Base-by-base conservation (phyloP, 805 yeast genomes). In the Saccharomycopsis sp. region DNA sequence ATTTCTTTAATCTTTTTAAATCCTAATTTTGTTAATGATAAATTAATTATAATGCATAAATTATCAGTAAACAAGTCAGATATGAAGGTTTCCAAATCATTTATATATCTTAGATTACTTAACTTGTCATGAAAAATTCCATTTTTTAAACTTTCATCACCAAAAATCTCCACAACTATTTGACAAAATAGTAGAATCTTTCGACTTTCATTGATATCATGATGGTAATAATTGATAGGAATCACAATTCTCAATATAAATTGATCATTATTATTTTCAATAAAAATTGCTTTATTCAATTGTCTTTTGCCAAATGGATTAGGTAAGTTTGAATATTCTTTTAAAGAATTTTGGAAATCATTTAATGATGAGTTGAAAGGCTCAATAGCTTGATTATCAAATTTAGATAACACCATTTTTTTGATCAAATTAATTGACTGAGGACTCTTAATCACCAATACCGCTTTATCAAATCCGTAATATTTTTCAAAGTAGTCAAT, bases 381-480 rank as follows among this genome's bases (percentile, higher is more conserved):
- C 26, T 23, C 26, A 10, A 6, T 10, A 10, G 26, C 26, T 23
- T 10, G 26, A 8, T n/a, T 28, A 32, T 50, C 44, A 34, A 49
- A 31, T 10, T 34, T 36, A 10, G 21, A 29, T 20, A 48, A 32
- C n/a, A 76, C 77, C 14, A 75, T 43, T 49, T 72, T 79, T 32
- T 70, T 72, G 27, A 82, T 53, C 20, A 60, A 56, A 47, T 76
- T 76, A 26, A 79, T 48, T 0, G 88, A 74, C 42, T 78, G 82
- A 0, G 87, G 77, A 0, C 88, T 80, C 49, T 71, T 66, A 4
- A 82, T 48, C 1, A 79, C 84, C 19, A 81, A 38, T 0, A 76
- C 59, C 72, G 76, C 71, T 32, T 66, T 75, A 1, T 61, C 58
- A 1, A 79, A 62, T 9, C 46, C 40, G 48, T 66, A 82, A 42